Base-by-base conservation (phyloP, 2,329 filamentous ascomycete species). In the Curvularia verruculosa region DNA sequence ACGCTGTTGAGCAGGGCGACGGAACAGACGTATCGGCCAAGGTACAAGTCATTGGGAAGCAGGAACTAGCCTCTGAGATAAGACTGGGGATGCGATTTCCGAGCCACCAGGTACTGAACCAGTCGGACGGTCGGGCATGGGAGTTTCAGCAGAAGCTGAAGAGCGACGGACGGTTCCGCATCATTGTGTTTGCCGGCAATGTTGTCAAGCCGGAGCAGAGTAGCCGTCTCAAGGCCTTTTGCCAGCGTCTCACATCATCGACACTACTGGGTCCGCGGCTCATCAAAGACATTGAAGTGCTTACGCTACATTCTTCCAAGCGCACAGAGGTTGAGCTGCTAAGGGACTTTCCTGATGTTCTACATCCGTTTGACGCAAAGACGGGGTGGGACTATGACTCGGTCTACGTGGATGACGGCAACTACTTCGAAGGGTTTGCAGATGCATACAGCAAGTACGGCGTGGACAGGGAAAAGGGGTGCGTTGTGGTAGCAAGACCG, bases 131-230 rank as follows among this genome's bases (percentile, higher is more conserved):
- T 0, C 78, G 83, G 3, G 83, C 85, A 0, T 87, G 83, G 81
- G 82, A 87, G 37, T 79, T 89, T 43, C 85, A 88, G 47, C 78
- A 85, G 56, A 76, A 77, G 8, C 77, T 89, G 19, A 80, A 77
- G 36, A 81, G 79, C n/a, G 82, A 87, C 64, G 86, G 86, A 1
- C 78, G 82, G 1, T 88, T 85, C 72, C 77, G 85, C 7, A 68
- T 89, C 28, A 72, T 88, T 1, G 75, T 90, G 1, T 89, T 91
- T 61, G 81, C 85, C 0, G 88, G 88, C 1, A 78, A 88, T 60
- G 74, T 90, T 2, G 73, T 77, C 2, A 61, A 77, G 0, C 12
- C 75, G 0, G 51, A 58, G 1, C 83, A 85, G 56, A 79, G 79
- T 54, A 63, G 70, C 0, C 77, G 80, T 3, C 75, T 86, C 3